Base-by-base conservation (phyloP, 164 flowering plant species). In the Euptelea pleiosperma region DNA sequence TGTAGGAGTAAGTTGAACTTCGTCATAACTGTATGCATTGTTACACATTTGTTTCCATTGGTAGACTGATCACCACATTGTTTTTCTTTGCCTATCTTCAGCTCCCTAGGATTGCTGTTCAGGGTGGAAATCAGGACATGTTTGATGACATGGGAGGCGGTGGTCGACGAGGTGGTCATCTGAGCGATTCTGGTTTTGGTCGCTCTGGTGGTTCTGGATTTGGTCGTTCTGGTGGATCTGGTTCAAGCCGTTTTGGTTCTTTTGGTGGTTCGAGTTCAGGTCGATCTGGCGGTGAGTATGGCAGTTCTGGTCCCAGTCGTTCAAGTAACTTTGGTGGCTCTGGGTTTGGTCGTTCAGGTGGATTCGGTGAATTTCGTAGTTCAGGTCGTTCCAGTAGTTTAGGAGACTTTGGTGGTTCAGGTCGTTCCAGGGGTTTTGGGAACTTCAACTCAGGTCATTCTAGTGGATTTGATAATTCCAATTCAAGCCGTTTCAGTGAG, bases 41-140 rank as follows among this genome's bases (percentile, higher is more conserved):
- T n/a, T n/a, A n/a, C n/a, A n/a, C n/a, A n/a, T n/a, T n/a, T 55
- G 16, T 24, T 16, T 26, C n/a, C 44, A 18, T 21, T 9, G 14
- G 6, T 7, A 11, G 57, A 42, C n/a, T 46, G 21, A 0, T 18
- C 59, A 19, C 34, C 8, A 51, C 6, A 6, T 44, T 30, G 8
- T 36, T 46, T 55, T 25, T 10, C 6, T 41, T 29, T 57, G 28
- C 37, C 21, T 16, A 22, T 54, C 58, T 34, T 61, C 74, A 91
- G 97, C 91, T 87, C 31, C 89, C 97, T 21, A 76, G 49, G 55
- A 81, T 91, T 42, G 62, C 73, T 54, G 83, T 57, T 57, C 81
- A 76, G 26, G 75, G 60, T 48, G 83, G 76, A 59, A 39, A 63
- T 42, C 51, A 50, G 18, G 79, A 63, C 63, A 75, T 74, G 81